These are phyloP conservation scores for Condylostoma magnum DNA, from an alignment of 169 alveolate species.

Conservation along the genomic window DNA sequence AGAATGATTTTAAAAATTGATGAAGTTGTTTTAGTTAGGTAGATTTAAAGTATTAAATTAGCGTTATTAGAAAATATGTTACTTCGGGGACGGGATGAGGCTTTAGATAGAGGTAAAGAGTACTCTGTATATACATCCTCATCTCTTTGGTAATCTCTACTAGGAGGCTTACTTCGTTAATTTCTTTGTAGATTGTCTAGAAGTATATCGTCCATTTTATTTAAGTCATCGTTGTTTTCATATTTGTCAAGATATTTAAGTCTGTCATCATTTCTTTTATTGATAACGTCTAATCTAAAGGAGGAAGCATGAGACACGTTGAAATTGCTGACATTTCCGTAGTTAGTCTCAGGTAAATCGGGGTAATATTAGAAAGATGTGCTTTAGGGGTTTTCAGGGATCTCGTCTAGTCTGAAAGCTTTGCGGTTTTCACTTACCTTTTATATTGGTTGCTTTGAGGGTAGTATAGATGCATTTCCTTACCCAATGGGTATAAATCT, in stretches of 20 bases:
- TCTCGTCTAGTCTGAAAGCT: too few species aligned
- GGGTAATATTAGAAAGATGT: slow-evolving; percentile 14
- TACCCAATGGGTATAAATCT: slow-evolving; percentile 20
- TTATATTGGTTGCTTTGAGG: not conserved
- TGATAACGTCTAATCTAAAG: not conserved
- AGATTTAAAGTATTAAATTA: slow-evolving; percentile 19
- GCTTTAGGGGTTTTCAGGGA: not conserved
- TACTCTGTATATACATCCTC: too few species aligned
- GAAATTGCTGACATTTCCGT: not conserved
- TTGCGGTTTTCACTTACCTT: not conserved
- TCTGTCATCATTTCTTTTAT: slow-evolving; percentile 23
- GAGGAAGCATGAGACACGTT: not conserved
- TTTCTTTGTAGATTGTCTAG: too few species aligned
- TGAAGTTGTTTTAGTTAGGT: slow-evolving; percentile 88
- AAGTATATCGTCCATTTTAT: slow-evolving; percentile 19
- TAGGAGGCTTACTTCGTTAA: too few species aligned
- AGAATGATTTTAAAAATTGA: slow-evolving; percentile 98
- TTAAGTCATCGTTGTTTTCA: slow-evolving; percentile 9
- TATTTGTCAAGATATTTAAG: not conserved
- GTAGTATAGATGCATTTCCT: not conserved
- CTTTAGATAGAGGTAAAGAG: too few species aligned
- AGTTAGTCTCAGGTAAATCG: slow-evolving; percentile 2
- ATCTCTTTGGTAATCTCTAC: too few species aligned
- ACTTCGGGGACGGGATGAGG: too few species aligned
- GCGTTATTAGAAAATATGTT: too few species aligned